These are phyloP conservation scores for Globisporangium orthogonon DNA, from an alignment of 352 stramenopile species.

Conservation along the genomic window DNA sequence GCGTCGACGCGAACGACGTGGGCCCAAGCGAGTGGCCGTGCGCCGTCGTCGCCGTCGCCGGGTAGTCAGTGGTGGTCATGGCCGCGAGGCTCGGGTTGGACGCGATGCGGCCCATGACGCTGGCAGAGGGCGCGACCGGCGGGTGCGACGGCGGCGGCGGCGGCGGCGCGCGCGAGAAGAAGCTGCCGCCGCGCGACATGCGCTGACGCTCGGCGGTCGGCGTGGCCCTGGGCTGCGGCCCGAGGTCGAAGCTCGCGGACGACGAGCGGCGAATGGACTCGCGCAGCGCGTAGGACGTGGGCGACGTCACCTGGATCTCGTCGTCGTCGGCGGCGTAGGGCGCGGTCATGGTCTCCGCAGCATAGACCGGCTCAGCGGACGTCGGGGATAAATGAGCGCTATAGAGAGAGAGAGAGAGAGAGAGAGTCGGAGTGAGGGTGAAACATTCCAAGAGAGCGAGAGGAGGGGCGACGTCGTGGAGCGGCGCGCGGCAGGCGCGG, in stretches of 20 bases:
- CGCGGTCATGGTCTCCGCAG: conserved; percentile 8
- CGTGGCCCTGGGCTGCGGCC: conserved; percentile 15
- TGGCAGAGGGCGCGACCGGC: conserved; percentile 14
- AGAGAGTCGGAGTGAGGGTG: neutral
- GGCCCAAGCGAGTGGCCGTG: conserved; percentile 68
- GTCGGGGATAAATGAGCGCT: neutral
- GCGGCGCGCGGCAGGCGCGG: no score
- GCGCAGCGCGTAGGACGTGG: conserved; percentile 68
- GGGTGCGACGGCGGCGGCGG: conserved; percentile 51
- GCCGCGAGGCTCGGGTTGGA: conserved; percentile 61
- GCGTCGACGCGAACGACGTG: conserved; percentile 22
- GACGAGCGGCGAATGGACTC: conserved; percentile 76
- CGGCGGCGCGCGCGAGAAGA: conserved; percentile 55
- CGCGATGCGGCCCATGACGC: conserved; percentile 34
- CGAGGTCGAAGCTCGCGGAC: conserved; percentile 42
- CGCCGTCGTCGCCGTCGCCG: no score
- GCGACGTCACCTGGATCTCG: conserved; percentile 78
- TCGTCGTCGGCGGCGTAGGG: conserved; percentile 34
- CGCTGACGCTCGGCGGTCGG: conserved; percentile 8
- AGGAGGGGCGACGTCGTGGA: neutral
- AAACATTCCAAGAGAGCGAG: neutral
- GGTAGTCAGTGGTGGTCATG: conserved; percentile 5
- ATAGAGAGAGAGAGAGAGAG: neutral
- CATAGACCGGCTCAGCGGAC: conserved; percentile 3
- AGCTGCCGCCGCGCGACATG: conserved; percentile 43